Evolutionary conservation across 306 rosid genomes (phyloP), one percentile per base, ranked within the genome.

Genomic region (Benincasa hispida): DNA sequence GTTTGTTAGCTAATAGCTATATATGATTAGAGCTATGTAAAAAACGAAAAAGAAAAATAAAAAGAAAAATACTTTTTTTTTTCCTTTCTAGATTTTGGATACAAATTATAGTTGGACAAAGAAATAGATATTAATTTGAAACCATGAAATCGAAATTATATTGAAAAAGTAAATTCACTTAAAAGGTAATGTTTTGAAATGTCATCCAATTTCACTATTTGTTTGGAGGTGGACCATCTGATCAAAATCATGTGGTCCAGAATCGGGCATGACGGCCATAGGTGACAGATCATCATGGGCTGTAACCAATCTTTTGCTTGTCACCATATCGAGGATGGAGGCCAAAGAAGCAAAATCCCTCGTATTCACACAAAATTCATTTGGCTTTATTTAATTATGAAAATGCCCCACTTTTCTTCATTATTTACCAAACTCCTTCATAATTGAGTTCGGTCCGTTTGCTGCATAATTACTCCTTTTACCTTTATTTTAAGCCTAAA

Each of bases 201-300:
- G 35, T 6, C 35, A 3, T 32, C 35, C 35, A 32, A 32, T 32
- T 32, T 32, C 35, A 4, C 35, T 32, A 32, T 32, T 32, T 32
- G 35, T 32, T 32, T 32, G 35, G 5, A 32, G 35, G 35, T 32
- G 35, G 35, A 32, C 75, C 34, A 21, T 48, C 30, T 24, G 77
- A 76, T 56, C 27, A n/a, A 18, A 27, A 77, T 82, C 77, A 5
- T 48, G 75, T 28, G 74, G 74, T 25, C 5, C 25, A 70, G 9
- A 37, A 27, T 47, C 28, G 27, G 13, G 25, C 17, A 21, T 22
- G 3, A 17, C 21, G 22, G 65, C 74, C 53, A 41, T 56, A 14
- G n/a, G 8, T 28, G 73, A 74, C 80, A 80, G 81, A 74, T 53
- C 74, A 34, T 39, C 24, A 72, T 21, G 77, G 81, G 59, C 77